phyloP scores from a whole-genome alignment of 176 grass and related monocot genomes.

The Musa itinerans region DNA sequence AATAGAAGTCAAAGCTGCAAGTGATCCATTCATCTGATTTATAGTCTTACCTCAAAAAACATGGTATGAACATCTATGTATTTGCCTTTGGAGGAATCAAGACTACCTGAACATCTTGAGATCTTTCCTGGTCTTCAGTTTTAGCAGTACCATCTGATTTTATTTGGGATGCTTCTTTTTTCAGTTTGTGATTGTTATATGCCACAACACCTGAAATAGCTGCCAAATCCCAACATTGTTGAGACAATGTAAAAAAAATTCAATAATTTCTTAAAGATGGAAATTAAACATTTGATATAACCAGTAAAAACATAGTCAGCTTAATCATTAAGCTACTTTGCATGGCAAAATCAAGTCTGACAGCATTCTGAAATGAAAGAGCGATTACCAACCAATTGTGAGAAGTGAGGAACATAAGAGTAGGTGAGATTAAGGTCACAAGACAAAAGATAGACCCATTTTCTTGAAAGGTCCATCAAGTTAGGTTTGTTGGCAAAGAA shows the following conservation, averaged over 20 bases:
- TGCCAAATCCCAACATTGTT: conserved; percentile 30
- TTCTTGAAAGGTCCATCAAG: not conserved
- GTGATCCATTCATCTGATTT: not conserved
- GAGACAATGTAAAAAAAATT: not conserved
- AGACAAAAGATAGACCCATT: no score
- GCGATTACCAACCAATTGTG: no score
- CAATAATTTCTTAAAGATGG: not conserved
- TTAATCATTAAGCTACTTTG: not conserved
- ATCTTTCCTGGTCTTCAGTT: conserved; percentile 31
- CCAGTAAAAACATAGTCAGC: not conserved
- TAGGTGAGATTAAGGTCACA: no score
- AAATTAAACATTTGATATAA: not conserved
- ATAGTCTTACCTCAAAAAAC: not conserved
- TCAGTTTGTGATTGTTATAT: conserved; percentile 91
- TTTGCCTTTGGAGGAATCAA: conserved; percentile 41
- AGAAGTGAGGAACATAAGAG: no score
- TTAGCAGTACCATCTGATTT: conserved; percentile 27
- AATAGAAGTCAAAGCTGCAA: not conserved
- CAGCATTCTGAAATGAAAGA: no score
- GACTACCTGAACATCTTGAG: conserved; percentile 32
- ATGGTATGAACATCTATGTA: conserved; percentile 8
- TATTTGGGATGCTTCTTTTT: conserved; percentile 35
- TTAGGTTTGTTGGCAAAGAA: no score
- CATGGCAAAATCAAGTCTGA: no score
- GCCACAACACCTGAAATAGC: conserved; percentile 91